Conservation (phyloP, 2,329 filamentous ascomycete genomes). For the Sclerotinia subarctica region DNA sequence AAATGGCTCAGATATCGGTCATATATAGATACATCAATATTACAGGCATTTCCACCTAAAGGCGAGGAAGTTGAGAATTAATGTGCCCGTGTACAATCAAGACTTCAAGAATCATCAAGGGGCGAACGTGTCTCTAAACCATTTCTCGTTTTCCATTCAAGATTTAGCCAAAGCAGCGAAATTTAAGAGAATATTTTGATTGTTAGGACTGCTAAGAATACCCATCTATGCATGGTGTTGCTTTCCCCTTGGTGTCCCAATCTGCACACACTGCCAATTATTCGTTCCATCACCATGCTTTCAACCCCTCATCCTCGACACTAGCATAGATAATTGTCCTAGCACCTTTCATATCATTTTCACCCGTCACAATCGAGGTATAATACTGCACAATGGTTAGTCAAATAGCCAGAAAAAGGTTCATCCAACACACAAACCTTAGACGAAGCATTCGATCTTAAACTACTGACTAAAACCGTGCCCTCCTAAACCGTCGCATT, state of each 20-base stretch:
- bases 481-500: constrained; percentile 30
- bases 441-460: constrained; percentile 28
- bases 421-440: constrained; percentile 24
- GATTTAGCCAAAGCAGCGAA: no score
- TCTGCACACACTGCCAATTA: no score
- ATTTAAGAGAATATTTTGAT: no score
- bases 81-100: neutral
- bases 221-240: no score
- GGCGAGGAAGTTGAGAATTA: neutral
- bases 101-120: no score
- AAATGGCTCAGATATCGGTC: neutral
- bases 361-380: constrained; percentile 23
- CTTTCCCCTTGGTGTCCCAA: no score
- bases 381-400: constrained; percentile 27
- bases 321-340: constrained; percentile 33
- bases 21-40: neutral
- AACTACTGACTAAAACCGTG: constrained; percentile 30
- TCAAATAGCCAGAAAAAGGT: neutral
- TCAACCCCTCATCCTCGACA: constrained; percentile 27
- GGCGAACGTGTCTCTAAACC: no score
- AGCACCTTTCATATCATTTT: constrained; percentile 32
- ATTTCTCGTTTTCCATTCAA: no score
- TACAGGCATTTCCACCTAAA: no score
- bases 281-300: neutral
- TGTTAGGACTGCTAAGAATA: no score